These are phyloP conservation scores for Hypomontagnella submonticulosa DNA, from an alignment of 495 filamentous ascomycete species.

Conservation along the genomic window DNA sequence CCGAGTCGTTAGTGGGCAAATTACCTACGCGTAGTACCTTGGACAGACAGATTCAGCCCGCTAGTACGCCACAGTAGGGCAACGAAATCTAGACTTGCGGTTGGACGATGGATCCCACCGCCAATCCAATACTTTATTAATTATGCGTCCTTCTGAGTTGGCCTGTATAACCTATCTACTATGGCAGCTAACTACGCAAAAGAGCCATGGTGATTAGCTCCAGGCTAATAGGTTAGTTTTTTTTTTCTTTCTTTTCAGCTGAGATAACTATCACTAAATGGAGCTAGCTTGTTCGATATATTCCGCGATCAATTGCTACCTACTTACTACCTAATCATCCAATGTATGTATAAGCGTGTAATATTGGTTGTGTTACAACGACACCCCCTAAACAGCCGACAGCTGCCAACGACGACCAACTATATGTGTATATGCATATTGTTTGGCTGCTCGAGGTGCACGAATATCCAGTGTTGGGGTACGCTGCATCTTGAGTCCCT, in stretches of 20 bases:
- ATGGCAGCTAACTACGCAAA: constrained; percentile 3
- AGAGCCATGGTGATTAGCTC: constrained; percentile 19
- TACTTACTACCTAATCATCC: too few species aligned
- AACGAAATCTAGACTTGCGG: constrained; percentile 8
- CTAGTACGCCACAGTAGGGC: constrained; percentile 11
- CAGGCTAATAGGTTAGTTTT: constrained; percentile 15
- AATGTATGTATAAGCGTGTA: not conserved
- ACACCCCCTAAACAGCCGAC: constrained; percentile 8
- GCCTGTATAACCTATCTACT: not conserved
- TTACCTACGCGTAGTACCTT: too few species aligned
- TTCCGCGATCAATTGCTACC: constrained; percentile 10
- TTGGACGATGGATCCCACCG: constrained; percentile 15
- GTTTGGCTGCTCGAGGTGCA: too few species aligned
- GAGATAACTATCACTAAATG: constrained; percentile 23
- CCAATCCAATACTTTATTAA: constrained; percentile 13
- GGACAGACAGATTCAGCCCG: not conserved
- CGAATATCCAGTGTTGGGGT: constrained; percentile 19
- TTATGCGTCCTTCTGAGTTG: constrained; percentile 8
- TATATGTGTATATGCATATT: too few species aligned
- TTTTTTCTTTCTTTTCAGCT: constrained; percentile 31
- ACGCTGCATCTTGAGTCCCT: constrained; percentile 17
- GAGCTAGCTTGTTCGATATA: constrained; percentile 17
- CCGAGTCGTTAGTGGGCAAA: not conserved
- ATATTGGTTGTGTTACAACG: constrained; percentile 15
- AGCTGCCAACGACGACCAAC: too few species aligned